Base-by-base conservation (phyloP, 305 asterid genomes). In the Fraxinus xanthoxyloides region DNA sequence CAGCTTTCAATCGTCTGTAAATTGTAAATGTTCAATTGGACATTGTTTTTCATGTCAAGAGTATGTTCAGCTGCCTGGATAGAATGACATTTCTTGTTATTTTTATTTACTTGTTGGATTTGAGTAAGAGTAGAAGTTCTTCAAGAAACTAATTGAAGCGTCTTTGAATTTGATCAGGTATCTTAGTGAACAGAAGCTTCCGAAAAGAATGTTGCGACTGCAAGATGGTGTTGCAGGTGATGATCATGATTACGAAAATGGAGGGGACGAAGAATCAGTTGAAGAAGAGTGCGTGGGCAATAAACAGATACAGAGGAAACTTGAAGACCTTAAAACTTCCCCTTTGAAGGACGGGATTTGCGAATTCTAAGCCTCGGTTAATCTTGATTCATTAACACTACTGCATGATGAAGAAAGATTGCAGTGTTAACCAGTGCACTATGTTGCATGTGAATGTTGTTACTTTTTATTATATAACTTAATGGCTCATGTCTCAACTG, bases 181-280 rank as follows among this genome's bases (percentile, higher is more conserved):
- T 91, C 93, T 96, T 84, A 91, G 92, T 43, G 94, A 92, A 81
- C 95, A 87, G 81, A 91, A 87, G 89, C 94, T 92, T 54, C 97
- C 98, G 15, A 85, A 86, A 87, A 87, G 88, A 87, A 96, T 96
- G 98, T 74, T 87, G 83, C 87, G 86, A 87, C 86, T 91, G 88
- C 94, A 87, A 82, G 91, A 88, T 89, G 90, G 87, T 7, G 75
- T 85, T 83, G 87, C 85, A 48, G 87, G 85, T 81, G 90, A 88
- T 87, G 77, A 76, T 72, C 80, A 78, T 82, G 83, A 82, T 77
- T 75, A 78, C 83, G 89, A 87, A 77, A 84, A 81, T 80, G 91
- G 86, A 79, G 93, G 85, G 81, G 85, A 80, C 85, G 94, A 90
- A 85, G 91, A 85, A 85, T 89, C 89, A 23, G 91, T 81, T 23